These are phyloP conservation scores for Rosa rugosa DNA, from an alignment of 306 rosid species.

Conservation along the genomic window DNA sequence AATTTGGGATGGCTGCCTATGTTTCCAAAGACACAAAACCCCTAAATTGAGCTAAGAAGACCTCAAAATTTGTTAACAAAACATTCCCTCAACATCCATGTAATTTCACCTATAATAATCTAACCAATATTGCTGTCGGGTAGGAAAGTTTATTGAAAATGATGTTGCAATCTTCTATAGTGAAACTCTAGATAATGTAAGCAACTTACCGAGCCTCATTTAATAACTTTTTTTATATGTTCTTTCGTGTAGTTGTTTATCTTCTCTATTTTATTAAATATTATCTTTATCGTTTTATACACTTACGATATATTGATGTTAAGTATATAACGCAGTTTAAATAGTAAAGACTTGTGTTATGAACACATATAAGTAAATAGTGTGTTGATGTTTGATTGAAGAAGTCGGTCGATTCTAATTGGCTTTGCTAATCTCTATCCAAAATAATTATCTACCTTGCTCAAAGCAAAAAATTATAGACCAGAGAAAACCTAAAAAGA, in stretches of 20 bases:
- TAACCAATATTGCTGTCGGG: slow-evolving; percentile 16
- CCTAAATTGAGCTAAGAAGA: slow-evolving; percentile 36
- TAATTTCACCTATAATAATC: slow-evolving; percentile 29
- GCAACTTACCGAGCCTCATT: not conserved
- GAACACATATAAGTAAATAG: not conserved
- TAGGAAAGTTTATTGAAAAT: not conserved
- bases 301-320: not conserved
- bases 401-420: not conserved
- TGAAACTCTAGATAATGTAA: not conserved
- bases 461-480: too few relatives aligned
- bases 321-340: not conserved
- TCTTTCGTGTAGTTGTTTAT: not conserved
- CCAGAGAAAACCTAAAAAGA: not conserved
- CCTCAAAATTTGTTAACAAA: slow-evolving; percentile 19
- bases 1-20: slow-evolving; percentile 50
- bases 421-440: not conserved
- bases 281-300: not conserved
- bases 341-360: too few relatives aligned
- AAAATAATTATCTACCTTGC: not conserved
- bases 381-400: too few relatives aligned
- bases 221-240: not conserved
- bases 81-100: slow-evolving; percentile 22
- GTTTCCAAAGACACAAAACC: slow-evolving; percentile 42
- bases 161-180: not conserved
- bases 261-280: not conserved